A percentile compares a stretch with the other conserved stretches of the same genome.
phyloP scores from a whole-genome alignment of 306 rosid genomes.

The Vigna unguiculata region DNA sequence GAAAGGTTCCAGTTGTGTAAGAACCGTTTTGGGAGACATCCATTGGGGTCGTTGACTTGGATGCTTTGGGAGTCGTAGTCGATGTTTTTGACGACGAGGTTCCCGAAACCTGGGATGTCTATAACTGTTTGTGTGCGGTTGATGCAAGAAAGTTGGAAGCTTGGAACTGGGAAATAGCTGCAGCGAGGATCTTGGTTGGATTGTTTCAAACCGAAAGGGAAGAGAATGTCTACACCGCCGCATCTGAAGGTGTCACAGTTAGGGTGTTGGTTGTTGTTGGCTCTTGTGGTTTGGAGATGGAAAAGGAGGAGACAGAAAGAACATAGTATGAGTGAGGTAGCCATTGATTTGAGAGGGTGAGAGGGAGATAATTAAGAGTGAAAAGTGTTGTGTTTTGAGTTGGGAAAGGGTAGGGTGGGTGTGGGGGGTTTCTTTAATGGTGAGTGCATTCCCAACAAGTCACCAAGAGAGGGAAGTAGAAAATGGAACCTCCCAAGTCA shows the following conservation, averaged over 20 bases:
- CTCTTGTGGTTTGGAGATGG: slow-evolving; percentile 23
- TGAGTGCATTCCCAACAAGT: not conserved
- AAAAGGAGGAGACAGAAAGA: not conserved
- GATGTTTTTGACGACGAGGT: not conserved
- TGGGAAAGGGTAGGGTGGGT: not conserved
- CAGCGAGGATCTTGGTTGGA: slow-evolving; percentile 28
- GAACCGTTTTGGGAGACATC: slow-evolving; percentile 36
- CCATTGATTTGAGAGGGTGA: slow-evolving; percentile 35
- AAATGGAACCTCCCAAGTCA: not conserved
- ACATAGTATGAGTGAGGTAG: slow-evolving; percentile 7
- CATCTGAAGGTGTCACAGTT: slow-evolving; percentile 27
- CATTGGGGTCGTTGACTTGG: slow-evolving; percentile 32
- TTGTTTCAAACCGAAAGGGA: slow-evolving; percentile 41
- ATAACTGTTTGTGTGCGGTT: not conserved
- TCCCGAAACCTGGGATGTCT: slow-evolving; percentile 12
- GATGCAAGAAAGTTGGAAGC: slow-evolving; percentile 27
- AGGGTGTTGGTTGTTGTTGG: not conserved
- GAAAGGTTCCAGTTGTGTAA: slow-evolving; percentile 17
- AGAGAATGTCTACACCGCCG: slow-evolving; percentile 27
- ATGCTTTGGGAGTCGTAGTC: slow-evolving; percentile 22
- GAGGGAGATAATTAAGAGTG: not conserved
- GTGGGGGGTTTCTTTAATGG: not conserved
- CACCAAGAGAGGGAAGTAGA: not conserved
- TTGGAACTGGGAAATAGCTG: slow-evolving; percentile 6
- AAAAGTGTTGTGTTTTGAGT: not conserved